Evolutionary conservation across 345 rosid species (phyloP).

Genomic region (Arabidopsis suecica): DNA sequence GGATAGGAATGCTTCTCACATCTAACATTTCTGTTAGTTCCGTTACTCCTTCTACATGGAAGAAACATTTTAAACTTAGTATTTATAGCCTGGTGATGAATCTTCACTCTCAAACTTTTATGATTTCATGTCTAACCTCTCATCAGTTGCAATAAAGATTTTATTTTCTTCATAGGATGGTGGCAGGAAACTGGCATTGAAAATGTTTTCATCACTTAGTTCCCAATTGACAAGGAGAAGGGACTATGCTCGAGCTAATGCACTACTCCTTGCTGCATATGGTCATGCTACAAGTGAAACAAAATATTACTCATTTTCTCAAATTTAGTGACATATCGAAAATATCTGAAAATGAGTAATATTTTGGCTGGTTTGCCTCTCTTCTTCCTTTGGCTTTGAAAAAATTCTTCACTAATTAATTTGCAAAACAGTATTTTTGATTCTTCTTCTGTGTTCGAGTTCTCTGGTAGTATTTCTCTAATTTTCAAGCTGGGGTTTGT

Average conservation of each 20-base stretch:
- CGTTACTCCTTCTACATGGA: not conserved
- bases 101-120: not conserved
- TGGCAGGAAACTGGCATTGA: not conserved
- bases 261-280: not conserved
- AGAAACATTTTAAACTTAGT: not conserved
- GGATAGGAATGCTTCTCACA: not conserved
- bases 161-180: not conserved
- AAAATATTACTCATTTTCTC: not conserved
- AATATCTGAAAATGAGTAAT: not conserved
- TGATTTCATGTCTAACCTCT: not conserved
- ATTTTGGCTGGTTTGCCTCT: not conserved
- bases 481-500: not conserved
- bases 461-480: not conserved
- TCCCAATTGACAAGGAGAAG: not conserved
- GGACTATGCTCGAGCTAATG: not conserved
- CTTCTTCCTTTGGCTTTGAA: not conserved
- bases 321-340: not conserved
- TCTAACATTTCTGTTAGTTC: not conserved
- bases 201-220: not conserved
- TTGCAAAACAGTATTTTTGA: too few relatives aligned
- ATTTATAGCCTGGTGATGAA: not conserved
- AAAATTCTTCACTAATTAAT: not conserved
- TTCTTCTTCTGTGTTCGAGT: not conserved
- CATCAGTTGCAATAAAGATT: not conserved
- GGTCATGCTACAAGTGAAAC: not conserved